These are phyloP conservation scores for Peniophora sp. DNA, from an alignment of 1,284 basidiomycete genomes.

Conservation along the genomic window DNA sequence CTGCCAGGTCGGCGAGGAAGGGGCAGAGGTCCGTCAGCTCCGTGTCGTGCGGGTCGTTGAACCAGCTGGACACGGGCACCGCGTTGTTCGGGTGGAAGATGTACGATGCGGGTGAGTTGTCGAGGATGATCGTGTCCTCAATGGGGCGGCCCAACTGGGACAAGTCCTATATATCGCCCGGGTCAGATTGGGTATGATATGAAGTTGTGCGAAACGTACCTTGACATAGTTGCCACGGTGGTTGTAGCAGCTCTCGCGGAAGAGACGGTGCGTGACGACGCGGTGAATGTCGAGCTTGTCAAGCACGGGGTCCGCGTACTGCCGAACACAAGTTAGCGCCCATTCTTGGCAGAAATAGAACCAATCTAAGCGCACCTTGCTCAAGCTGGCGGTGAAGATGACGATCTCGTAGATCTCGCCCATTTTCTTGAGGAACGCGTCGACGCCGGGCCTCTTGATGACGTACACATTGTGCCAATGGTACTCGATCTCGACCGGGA, in stretches of 20 bases:
- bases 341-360: not conserved
- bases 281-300: slow-evolving; percentile 93
- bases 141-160: slow-evolving; percentile 94
- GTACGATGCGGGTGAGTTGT: slow-evolving; percentile 98
- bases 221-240: slow-evolving; percentile 99
- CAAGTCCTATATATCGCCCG: slow-evolving; percentile 59
- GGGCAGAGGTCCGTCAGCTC: slow-evolving; percentile 93
- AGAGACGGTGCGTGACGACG: slow-evolving; percentile 92
- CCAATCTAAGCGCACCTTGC: slow-evolving; percentile 59
- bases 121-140: slow-evolving; percentile 92
- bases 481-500: slow-evolving; percentile 98
- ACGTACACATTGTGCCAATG: slow-evolving; percentile 99
- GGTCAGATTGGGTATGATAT: slow-evolving; percentile 4
- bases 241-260: slow-evolving; percentile 98
- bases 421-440: slow-evolving; percentile 95
- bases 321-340: not conserved
- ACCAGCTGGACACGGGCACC: slow-evolving; percentile 98
- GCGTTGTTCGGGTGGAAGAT: slow-evolving; percentile 99
- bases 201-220: slow-evolving; percentile 45
- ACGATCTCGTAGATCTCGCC: slow-evolving; percentile 98
- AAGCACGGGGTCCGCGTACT: slow-evolving; percentile 98
- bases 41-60: slow-evolving; percentile 97
- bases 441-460: slow-evolving; percentile 97
- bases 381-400: slow-evolving; percentile 95
- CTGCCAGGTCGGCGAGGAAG: slow-evolving; percentile 84